phyloP scores from a whole-genome alignment of 148 eudicot genomes.

The Cornus florida region DNA sequence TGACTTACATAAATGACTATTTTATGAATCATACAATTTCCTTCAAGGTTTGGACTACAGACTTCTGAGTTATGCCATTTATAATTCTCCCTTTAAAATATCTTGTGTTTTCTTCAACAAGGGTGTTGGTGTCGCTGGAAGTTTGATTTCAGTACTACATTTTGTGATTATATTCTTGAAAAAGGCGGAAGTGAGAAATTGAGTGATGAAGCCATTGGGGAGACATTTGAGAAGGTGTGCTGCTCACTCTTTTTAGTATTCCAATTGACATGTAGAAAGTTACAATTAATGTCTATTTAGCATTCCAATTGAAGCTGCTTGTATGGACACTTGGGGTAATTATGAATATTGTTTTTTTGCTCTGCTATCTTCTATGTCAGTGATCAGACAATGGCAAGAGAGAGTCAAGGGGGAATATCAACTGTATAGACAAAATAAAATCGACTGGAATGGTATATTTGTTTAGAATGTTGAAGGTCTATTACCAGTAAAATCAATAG shows the following conservation, averaged over 20 bases:
- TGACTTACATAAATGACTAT: constrained; percentile 76
- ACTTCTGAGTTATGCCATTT: constrained; percentile 2
- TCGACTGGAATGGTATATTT: neutral
- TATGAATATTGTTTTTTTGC: neutral
- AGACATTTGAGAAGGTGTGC: constrained; percentile 81
- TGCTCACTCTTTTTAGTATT: neutral
- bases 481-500: constrained; percentile 95
- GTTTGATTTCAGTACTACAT: constrained; percentile 87
- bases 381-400: constrained; percentile 84
- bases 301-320: constrained; percentile 69
- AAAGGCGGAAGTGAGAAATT: constrained; percentile 90
- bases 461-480: constrained; percentile 2
- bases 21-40: constrained; percentile 70
- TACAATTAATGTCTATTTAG: neutral
- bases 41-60: no score
- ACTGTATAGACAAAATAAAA: neutral
- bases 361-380: constrained; percentile 55
- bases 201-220: constrained; percentile 94
- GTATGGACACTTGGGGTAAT: constrained; percentile 5
- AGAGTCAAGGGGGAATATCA: constrained; percentile 80
- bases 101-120: constrained; percentile 41
- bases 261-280: constrained; percentile 1
- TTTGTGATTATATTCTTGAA: constrained; percentile 85
- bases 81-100: neutral
- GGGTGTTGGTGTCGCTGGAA: constrained; percentile 70